Evolutionary conservation across 2,329 filamentous ascomycete genomes (phyloP).

Genomic region (Hortaea sp.): DNA sequence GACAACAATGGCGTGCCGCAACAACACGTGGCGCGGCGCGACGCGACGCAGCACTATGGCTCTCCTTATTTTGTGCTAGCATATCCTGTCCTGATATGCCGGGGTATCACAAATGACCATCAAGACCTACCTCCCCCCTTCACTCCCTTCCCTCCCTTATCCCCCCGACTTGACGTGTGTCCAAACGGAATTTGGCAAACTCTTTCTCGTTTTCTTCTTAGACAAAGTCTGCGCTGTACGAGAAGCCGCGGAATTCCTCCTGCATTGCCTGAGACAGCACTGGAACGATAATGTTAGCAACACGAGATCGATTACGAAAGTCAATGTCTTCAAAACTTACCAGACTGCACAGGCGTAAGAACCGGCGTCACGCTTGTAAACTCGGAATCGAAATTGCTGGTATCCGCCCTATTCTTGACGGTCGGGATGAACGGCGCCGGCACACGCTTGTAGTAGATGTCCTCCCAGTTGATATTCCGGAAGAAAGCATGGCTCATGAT

Average conservation of each 20-base stretch:
- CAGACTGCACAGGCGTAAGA: conserved; percentile 90
- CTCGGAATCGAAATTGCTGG: conserved; percentile 98
- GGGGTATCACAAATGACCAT: conserved; percentile 15
- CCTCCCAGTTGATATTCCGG: conserved; percentile 95
- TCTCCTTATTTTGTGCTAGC: too few relatives aligned
- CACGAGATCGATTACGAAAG: too few relatives aligned
- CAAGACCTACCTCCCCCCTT: not conserved
- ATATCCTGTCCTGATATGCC: too few relatives aligned
- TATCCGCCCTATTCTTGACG: conserved; percentile 88
- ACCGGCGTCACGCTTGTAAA: conserved; percentile 98
- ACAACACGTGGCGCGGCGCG: too few relatives aligned
- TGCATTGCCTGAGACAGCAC: conserved; percentile 98
- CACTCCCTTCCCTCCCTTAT: not conserved
- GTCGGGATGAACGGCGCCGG: conserved; percentile 79
- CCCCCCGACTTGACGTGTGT: not conserved
- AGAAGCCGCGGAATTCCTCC: conserved; percentile 98
- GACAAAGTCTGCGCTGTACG: conserved; percentile 86
- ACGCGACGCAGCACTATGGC: too few relatives aligned
- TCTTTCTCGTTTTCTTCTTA: conserved; percentile 28
- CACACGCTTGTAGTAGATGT: conserved; percentile 92
- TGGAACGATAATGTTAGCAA: conserved; percentile 28
- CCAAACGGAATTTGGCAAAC: not conserved
- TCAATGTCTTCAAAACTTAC: conserved; percentile 45
- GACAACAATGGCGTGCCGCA: too few relatives aligned
- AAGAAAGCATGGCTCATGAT: conserved; percentile 99